These are phyloP conservation scores for Mycena belliarum DNA, from an alignment of 768 basidiomycete genomes.

Conservation along the genomic window DNA sequence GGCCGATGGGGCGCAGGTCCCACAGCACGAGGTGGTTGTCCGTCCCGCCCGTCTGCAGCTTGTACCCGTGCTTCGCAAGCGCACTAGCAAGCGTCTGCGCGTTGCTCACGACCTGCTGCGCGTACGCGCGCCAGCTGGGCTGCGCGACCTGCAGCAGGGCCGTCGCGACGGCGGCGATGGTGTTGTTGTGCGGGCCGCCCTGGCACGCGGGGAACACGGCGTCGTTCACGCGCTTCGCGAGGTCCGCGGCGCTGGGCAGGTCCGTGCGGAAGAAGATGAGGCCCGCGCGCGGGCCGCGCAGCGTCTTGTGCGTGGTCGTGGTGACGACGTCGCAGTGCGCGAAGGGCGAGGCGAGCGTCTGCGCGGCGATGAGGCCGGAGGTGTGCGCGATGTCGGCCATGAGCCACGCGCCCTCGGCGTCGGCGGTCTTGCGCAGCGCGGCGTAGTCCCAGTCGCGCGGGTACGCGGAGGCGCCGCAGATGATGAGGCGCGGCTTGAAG, in stretches of 20 bases:
- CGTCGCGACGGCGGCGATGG: constrained; percentile 94
- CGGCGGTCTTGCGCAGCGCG: constrained; percentile 75
- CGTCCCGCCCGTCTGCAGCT: constrained; percentile 94
- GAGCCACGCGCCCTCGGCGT: constrained; percentile 88
- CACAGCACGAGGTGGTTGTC: constrained; percentile 98
- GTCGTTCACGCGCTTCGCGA: constrained; percentile 96
- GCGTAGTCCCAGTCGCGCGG: constrained; percentile 98
- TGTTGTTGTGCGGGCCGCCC: constrained; percentile 99
- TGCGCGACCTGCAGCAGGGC: constrained; percentile 88
- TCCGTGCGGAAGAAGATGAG: constrained; percentile 98
- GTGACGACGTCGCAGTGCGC: constrained; percentile 97
- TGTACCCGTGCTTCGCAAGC: constrained; percentile 83
- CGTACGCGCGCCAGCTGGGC: constrained; percentile 89
- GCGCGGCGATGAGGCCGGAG: constrained; percentile 90
- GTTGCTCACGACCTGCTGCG: constrained; percentile 92
- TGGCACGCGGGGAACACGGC: constrained; percentile 99
- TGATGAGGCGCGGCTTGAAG: constrained; percentile 93
- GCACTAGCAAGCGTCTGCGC: constrained; percentile 73
- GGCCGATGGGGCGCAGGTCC: constrained; percentile 92
- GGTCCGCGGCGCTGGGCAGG: constrained; percentile 73
- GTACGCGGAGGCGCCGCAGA: constrained; percentile 98
- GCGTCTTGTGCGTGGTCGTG: constrained; percentile 99
- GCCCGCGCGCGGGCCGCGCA: constrained; percentile 96
- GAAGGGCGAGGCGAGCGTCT: constrained; percentile 89
- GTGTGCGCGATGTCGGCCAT: constrained; percentile 99